Percentiles rank a stretch among this genome's conserved stretches.
Conservation (phyloP, 345 rosid genomes). For the Dipteronia sinensis region DNA sequence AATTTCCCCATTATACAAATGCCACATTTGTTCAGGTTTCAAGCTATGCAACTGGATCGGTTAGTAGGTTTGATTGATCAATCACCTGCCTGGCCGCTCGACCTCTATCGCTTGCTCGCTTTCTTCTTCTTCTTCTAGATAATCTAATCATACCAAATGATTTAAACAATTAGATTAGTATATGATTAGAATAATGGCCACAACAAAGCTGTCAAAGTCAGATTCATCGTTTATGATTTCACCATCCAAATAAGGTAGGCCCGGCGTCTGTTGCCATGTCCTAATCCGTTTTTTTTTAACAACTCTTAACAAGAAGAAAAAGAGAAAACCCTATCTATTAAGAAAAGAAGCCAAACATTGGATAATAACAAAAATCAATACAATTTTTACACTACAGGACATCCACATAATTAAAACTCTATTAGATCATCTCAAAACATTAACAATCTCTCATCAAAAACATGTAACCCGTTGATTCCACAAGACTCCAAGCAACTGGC, state of each 20-base stretch:
- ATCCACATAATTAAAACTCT: neutral
- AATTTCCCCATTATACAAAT: neutral
- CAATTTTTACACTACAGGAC: too few species aligned
- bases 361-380: neutral
- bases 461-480: constrained; percentile 24
- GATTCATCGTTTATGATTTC: constrained; percentile 20
- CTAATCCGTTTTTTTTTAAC: constrained; percentile 7
- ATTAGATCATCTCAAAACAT: neutral
- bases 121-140: constrained; percentile 19
- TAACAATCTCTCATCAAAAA: constrained; percentile 11
- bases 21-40: neutral
- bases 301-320: neutral
- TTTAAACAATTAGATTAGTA: constrained; percentile 15
- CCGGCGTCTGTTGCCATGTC: constrained; percentile 30
- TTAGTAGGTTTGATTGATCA: constrained; percentile 4
- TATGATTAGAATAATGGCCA: constrained; percentile 19
- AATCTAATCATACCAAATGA: constrained; percentile 28
- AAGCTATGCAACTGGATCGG: neutral
- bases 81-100: neutral
- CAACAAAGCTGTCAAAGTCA: constrained; percentile 28
- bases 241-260: constrained; percentile 5
- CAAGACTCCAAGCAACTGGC: constrained; percentile 22
- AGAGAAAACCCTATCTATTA: neutral
- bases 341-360: constrained; percentile 7
- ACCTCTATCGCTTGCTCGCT: neutral